Percentiles rank a stretch among this genome's conserved stretches.
These are phyloP conservation scores for Lichtheimia ornata DNA, from an alignment of 371 early-diverging fungal species.

Conservation along the genomic window DNA sequence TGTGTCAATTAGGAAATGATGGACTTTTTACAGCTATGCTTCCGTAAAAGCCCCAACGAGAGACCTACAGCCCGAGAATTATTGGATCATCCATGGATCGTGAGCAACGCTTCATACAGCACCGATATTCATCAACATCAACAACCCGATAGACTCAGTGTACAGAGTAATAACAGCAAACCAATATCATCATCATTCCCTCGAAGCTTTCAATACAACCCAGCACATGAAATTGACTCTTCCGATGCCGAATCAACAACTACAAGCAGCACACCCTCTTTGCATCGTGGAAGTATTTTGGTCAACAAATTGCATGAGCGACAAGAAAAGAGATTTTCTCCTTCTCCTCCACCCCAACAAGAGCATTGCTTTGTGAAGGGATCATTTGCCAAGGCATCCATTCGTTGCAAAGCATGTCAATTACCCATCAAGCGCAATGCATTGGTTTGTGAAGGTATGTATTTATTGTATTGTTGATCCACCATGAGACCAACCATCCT, in stretches of 20 bases:
- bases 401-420: slow-evolving; percentile 43
- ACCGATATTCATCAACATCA: neutral
- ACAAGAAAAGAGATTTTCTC: slow-evolving; percentile 7
- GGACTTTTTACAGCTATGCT: slow-evolving; percentile 75
- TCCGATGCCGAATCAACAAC: neutral
- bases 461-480: no score
- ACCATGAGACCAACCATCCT: neutral
- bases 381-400: slow-evolving; percentile 44
- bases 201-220: neutral
- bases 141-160: neutral
- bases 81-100: slow-evolving; percentile 75
- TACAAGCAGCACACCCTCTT: neutral
- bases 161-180: neutral
- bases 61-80: slow-evolving; percentile 70
- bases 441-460: slow-evolving; percentile 42
- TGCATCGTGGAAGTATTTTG: slow-evolving; percentile 13
- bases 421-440: slow-evolving; percentile 37
- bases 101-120: neutral
- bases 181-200: slow-evolving; percentile 7
- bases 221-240: neutral
- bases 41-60: slow-evolving; percentile 66
- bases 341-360: slow-evolving; percentile 12
- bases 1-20: slow-evolving; percentile 46
- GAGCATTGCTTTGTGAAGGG: slow-evolving; percentile 43
- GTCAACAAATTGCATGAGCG: slow-evolving; percentile 23